Conservation (phyloP, 139 green algal species). For the Chlamydomonas sphaeroides region DNA sequence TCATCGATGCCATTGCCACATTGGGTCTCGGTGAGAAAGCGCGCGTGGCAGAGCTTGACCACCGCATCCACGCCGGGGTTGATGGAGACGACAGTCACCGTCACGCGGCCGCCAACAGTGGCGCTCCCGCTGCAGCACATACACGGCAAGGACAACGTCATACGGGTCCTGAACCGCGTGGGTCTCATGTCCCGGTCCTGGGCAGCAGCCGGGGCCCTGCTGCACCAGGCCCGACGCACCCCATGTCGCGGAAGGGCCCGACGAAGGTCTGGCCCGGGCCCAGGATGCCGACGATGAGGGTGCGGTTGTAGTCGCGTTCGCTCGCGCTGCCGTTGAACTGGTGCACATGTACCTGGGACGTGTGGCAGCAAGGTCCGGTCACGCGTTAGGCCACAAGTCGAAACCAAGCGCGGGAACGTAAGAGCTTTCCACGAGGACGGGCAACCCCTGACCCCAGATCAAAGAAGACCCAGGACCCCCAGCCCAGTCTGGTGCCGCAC, state of each 20-base stretch:
- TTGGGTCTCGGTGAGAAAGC: background rate
- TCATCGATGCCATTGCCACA: background rate
- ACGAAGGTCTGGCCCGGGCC: background rate
- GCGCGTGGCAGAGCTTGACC: too few species aligned
- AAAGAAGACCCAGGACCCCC: background rate
- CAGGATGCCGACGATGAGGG: background rate
- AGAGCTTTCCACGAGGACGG: background rate
- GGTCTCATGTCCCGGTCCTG: background rate
- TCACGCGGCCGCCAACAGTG: background rate
- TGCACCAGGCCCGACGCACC: background rate
- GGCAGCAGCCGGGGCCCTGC: too few species aligned
- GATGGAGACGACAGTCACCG: background rate
- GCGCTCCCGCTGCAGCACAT: conserved; percentile 20
- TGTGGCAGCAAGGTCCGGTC: background rate
- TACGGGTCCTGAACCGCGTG: too few species aligned
- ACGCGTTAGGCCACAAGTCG: background rate
- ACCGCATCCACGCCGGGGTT: too few species aligned
- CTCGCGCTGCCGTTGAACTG: conserved; percentile 16
- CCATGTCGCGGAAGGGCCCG: background rate
- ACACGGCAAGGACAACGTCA: too few species aligned
- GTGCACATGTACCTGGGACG: conserved; percentile 21
- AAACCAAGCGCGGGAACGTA: too few species aligned
- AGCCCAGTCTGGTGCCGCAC: background rate
- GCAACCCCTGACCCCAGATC: background rate
- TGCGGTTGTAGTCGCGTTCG: conserved; percentile 29